Evolutionary conservation across 106 monocot genomes (phyloP).

Genomic region (Vanilla planifolia): DNA sequence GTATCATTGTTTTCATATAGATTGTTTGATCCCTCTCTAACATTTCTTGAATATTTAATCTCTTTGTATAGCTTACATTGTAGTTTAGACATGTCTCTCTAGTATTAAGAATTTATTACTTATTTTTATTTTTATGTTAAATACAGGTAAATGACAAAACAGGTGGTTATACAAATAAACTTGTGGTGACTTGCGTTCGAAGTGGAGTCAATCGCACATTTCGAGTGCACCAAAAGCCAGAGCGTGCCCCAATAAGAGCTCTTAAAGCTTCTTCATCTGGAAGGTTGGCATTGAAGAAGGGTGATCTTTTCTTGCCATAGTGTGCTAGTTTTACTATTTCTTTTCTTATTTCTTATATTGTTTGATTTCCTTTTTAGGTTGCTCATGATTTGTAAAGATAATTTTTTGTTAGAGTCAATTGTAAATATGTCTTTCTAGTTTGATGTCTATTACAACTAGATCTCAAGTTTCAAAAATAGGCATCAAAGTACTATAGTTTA

Average conservation of each 20-base stretch:
- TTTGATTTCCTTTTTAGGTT: background rate
- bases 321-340: background rate
- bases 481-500: no score
- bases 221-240: slow-evolving; percentile 89
- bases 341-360: background rate
- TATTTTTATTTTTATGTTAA: slow-evolving; percentile 16
- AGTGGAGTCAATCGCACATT: slow-evolving; percentile 96
- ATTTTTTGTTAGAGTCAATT: background rate
- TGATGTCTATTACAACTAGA: background rate
- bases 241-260: slow-evolving; percentile 95
- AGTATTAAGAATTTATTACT: background rate
- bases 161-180: slow-evolving; percentile 83
- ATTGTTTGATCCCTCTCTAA: no score
- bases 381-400: no score
- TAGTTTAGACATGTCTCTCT: background rate
- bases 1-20: no score
- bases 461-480: background rate
- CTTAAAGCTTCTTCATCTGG: slow-evolving; percentile 94
- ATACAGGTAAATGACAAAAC: slow-evolving; percentile 85
- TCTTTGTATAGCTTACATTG: no score
- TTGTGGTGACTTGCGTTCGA: slow-evolving; percentile 90
- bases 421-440: background rate
- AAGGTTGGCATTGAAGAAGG: slow-evolving; percentile 41
- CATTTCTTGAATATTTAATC: no score
- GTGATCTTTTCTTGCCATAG: slow-evolving; percentile 1